These are phyloP conservation scores for Fraxinus excelsior DNA, from an alignment of 257 asterid genomes.

Conservation along the genomic window DNA sequence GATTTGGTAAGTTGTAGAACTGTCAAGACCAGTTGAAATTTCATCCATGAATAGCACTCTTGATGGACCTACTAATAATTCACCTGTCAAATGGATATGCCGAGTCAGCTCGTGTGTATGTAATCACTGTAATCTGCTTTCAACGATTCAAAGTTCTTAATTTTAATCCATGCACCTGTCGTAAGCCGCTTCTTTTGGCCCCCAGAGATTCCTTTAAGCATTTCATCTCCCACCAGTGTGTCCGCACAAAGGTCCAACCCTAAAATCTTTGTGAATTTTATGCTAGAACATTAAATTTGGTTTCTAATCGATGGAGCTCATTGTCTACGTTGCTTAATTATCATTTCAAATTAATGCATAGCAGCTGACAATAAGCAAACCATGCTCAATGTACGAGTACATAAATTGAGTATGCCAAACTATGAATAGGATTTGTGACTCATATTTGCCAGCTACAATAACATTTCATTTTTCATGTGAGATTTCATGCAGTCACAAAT, in stretches of 20 bases:
- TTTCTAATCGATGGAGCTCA: background rate
- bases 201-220: slow-evolving; percentile 95
- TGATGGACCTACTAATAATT: slow-evolving; percentile 78
- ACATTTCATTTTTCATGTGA: background rate
- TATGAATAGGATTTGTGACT: background rate
- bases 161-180: slow-evolving; percentile 52
- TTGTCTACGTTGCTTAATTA: background rate
- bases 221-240: slow-evolving; percentile 93
- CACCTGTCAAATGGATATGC: slow-evolving; percentile 61
- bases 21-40: slow-evolving; percentile 93
- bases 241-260: slow-evolving; percentile 92
- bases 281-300: slow-evolving; percentile 22
- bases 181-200: slow-evolving; percentile 95
- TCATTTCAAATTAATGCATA: background rate
- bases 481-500: no score
- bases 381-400: background rate
- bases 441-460: background rate
- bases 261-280: slow-evolving; percentile 75
- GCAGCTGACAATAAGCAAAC: background rate
- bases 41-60: slow-evolving; percentile 94
- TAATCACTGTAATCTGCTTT: slow-evolving; percentile 7
- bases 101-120: slow-evolving; percentile 27
- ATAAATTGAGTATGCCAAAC: background rate
- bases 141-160: slow-evolving; percentile 23
- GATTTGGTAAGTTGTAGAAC: slow-evolving; percentile 87